Conservation (phyloP, 495 filamentous ascomycete species). For the Penicillium simplicissimum region DNA sequence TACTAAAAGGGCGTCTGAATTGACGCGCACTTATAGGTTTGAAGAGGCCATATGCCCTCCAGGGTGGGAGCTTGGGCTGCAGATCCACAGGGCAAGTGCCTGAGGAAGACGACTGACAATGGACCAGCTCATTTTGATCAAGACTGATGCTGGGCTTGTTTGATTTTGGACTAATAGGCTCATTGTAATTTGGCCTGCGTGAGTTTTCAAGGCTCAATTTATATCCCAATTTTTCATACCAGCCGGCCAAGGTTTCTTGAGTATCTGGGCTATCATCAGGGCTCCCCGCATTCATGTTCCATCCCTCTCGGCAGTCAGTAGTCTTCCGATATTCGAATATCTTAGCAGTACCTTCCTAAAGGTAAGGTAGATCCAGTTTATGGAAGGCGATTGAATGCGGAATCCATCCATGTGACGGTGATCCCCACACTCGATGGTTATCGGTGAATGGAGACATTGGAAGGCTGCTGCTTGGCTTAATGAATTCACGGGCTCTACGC, state of each 20-base stretch:
- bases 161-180: background rate
- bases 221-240: background rate
- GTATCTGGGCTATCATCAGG: background rate
- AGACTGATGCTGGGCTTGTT: background rate
- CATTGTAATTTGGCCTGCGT: background rate
- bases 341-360: background rate
- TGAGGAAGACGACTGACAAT: background rate
- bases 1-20: slow-evolving; percentile 28
- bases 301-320: slow-evolving; percentile 3
- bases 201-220: background rate
- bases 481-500: background rate
- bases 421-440: background rate
- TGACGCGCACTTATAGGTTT: slow-evolving; percentile 22
- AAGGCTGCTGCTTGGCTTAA: background rate
- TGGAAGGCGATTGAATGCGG: background rate
- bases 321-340: background rate
- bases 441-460: too few species aligned
- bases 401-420: background rate
- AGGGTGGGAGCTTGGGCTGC: slow-evolving; percentile 3
- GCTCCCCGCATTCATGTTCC: slow-evolving; percentile 7
- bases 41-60: slow-evolving; percentile 11
- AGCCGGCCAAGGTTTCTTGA: background rate
- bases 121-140: slow-evolving; percentile 1
- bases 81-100: slow-evolving; percentile 4
- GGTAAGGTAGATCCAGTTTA: too few species aligned